Conservation (phyloP, 2,329 filamentous ascomycete species). For the Stagonosporopsis rhizophila region DNA sequence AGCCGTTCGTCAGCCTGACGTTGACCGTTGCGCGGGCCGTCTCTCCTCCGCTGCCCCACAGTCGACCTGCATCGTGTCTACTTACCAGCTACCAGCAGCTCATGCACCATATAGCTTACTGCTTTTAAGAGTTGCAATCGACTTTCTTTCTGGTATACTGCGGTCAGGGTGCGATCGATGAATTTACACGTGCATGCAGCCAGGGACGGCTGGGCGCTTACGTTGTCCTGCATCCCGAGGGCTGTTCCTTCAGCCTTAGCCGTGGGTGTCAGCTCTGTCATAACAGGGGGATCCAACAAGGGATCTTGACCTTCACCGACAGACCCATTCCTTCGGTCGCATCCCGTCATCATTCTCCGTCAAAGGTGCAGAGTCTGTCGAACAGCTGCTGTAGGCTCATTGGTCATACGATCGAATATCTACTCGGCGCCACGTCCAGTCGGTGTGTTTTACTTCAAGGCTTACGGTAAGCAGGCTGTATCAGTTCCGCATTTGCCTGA, state of each 20-base stretch:
- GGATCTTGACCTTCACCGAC: neutral
- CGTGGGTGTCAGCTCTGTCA: neutral
- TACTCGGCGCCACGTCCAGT: neutral
- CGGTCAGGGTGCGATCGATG: neutral
- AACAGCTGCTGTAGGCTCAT: neutral
- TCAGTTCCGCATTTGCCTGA: neutral
- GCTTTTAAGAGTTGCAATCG: neutral
- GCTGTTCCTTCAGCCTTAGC: conserved; percentile 3
- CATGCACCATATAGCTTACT: neutral
- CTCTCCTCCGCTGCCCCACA: neutral
- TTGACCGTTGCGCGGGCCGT: neutral
- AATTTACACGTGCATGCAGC: neutral
- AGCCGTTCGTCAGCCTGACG: neutral
- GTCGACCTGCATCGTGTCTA: neutral
- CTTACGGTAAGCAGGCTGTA: conserved; percentile 11
- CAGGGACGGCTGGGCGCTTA: neutral
- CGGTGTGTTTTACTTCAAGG: neutral
- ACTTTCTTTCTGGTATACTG: neutral
- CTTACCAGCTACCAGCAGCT: conserved; percentile 1
- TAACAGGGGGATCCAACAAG: neutral
- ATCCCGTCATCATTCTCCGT: neutral
- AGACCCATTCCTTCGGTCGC: neutral
- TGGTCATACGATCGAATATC: neutral
- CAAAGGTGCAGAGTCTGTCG: neutral
- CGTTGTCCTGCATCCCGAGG: neutral